Evolutionary conservation across 805 yeast genomes (phyloP).

Genomic region (Candida nitratophila): DNA sequence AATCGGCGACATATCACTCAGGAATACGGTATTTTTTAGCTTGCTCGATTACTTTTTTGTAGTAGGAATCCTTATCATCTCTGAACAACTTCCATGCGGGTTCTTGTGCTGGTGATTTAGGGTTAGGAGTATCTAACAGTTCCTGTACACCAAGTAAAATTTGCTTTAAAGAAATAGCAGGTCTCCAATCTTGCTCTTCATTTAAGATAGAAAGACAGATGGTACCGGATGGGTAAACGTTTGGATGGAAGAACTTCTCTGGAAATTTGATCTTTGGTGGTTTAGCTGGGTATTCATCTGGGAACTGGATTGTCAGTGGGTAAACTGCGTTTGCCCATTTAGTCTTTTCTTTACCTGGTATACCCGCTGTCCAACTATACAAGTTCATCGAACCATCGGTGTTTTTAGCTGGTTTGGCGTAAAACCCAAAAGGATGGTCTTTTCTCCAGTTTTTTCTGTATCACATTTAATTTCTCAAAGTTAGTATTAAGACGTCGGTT

Average conservation of each 20-base stretch:
- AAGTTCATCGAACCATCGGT: slow-evolving; percentile 79
- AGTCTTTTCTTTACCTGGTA: slow-evolving; percentile 87
- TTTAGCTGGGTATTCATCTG: slow-evolving; percentile 91
- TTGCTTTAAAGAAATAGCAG: slow-evolving; percentile 88
- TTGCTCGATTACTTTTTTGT: slow-evolving; percentile 73
- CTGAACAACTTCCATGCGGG: slow-evolving; percentile 90
- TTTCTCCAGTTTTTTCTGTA: slow-evolving; percentile 92
- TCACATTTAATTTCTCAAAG: no score
- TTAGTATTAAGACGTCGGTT: no score
- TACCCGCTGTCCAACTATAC: slow-evolving; percentile 88
- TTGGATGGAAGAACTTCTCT: slow-evolving; percentile 90
- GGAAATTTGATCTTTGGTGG: slow-evolving; percentile 95
- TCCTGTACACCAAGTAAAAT: slow-evolving; percentile 90
- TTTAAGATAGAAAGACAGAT: slow-evolving; percentile 88
- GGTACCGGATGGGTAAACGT: slow-evolving; percentile 96
- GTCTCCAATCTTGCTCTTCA: slow-evolving; percentile 97
- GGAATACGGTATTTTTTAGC: slow-evolving; percentile 56
- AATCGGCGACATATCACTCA: no score
- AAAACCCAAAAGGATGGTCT: slow-evolving; percentile 97
- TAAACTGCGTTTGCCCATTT: slow-evolving; percentile 87
- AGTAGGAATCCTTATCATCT: slow-evolving; percentile 62
- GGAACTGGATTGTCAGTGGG: slow-evolving; percentile 75
- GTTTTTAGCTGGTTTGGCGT: slow-evolving; percentile 80
- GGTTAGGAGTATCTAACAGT: slow-evolving; percentile 82
- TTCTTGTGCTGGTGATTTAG: slow-evolving; percentile 94